Percentiles rank a stretch among this genome's conserved stretches.
These are phyloP conservation scores for Radiomyces spectabilis DNA, from an alignment of 192 early-diverging fungal species.

Conservation along the genomic window DNA sequence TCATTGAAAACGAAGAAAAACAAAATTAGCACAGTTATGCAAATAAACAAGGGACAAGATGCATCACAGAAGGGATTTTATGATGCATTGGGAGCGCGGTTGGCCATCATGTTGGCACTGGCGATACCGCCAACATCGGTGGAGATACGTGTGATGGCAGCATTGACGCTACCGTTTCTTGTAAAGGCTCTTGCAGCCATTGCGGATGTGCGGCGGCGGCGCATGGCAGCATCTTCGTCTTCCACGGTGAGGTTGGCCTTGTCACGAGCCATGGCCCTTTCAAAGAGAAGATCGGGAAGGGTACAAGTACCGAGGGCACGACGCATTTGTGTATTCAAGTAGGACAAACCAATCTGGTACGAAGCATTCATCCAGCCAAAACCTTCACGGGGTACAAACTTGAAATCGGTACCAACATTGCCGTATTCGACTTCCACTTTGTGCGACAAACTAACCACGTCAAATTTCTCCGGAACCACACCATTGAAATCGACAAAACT, in stretches of 20 bases:
- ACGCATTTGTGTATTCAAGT: constrained; percentile 60
- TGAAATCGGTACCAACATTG: constrained; percentile 89
- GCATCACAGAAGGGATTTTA: no score
- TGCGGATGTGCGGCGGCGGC: neutral
- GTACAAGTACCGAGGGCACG: constrained; percentile 72
- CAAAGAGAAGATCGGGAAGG: constrained; percentile 59
- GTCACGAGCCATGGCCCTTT: constrained; percentile 7
- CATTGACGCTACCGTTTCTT: constrained; percentile 6
- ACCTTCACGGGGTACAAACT: constrained; percentile 87
- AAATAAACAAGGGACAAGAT: no score
- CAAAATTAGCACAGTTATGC: no score
- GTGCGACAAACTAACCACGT: constrained; percentile 87
- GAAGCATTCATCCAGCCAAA: constrained; percentile 99
- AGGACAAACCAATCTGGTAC: constrained; percentile 74
- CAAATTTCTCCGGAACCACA: constrained; percentile 94
- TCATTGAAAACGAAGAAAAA: no score
- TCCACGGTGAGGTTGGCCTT: neutral
- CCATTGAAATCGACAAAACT: constrained; percentile 94
- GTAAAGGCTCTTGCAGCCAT: constrained; percentile 5
- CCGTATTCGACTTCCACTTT: constrained; percentile 90
- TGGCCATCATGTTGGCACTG: no score
- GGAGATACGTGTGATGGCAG: constrained; percentile 14
- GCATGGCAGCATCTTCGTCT: neutral
- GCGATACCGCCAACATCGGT: no score
- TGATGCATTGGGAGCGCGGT: no score